Conservation (phyloP, 2,329 filamentous ascomycete genomes). For the Aspergillus bombycis region DNA sequence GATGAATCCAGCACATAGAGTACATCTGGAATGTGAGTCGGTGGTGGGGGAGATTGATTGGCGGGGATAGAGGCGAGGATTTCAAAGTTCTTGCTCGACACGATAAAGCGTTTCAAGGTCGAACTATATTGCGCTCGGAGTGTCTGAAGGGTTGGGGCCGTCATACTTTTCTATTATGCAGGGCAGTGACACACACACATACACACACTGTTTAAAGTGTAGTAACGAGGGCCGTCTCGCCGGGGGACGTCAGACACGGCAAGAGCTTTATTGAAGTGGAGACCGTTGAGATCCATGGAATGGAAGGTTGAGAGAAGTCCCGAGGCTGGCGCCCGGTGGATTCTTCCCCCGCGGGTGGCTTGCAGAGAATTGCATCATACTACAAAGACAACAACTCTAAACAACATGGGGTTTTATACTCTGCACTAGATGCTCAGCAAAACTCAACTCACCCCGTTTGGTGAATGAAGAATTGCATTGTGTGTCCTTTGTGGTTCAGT, state of each 20-base stretch:
- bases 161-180: conserved; percentile 8
- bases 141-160: conserved; percentile 26
- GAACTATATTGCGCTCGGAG: conserved; percentile 44
- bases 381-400: background rate
- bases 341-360: background rate
- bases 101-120: conserved; percentile 48
- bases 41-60: conserved; percentile 17
- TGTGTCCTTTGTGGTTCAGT: background rate
- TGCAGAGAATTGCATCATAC: conserved; percentile 8
- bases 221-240: background rate
- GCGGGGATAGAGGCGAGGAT: conserved; percentile 31
- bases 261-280: background rate
- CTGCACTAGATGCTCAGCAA: background rate
- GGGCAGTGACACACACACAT: background rate
- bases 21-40: conserved; percentile 26
- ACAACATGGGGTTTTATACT: background rate
- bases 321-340: background rate
- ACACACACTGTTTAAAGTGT: background rate
- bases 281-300: background rate
- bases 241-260: background rate
- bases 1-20: conserved; percentile 68
- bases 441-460: background rate
- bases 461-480: background rate
- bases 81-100: conserved; percentile 41
- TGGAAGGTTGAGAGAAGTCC: conserved; percentile 1